phyloP scores from a whole-genome alignment of 768 basidiomycete genomes.

The Lyophyllum decastes region DNA sequence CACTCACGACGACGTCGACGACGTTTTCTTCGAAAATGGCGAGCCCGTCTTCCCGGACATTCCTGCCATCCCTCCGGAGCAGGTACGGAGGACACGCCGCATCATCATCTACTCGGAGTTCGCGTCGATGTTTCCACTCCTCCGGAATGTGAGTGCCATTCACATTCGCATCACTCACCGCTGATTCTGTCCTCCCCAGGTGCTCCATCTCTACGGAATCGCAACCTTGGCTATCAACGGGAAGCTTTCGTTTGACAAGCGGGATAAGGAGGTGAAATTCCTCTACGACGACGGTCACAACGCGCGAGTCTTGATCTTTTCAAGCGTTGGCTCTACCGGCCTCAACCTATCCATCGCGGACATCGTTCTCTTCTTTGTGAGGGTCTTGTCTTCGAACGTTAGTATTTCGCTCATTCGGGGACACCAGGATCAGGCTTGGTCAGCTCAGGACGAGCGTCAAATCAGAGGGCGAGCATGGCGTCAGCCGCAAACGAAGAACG shows the following conservation, averaged over 20 bases:
- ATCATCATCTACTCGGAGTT: slow-evolving; percentile 19
- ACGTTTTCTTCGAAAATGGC: slow-evolving; percentile 7
- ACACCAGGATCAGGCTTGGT: slow-evolving; percentile 18
- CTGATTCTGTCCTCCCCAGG: not conserved
- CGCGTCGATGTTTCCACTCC: slow-evolving; percentile 13
- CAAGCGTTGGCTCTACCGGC: slow-evolving; percentile 21
- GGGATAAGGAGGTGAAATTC: slow-evolving; percentile 9
- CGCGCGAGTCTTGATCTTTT: slow-evolving; percentile 20
- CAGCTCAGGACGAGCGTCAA: slow-evolving; percentile 18
- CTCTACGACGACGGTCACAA: slow-evolving; percentile 10
- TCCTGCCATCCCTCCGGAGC: not conserved
- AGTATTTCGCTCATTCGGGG: not conserved
- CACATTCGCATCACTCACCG: not conserved
- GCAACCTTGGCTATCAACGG: slow-evolving; percentile 17
- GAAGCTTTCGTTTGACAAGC: slow-evolving; percentile 4
- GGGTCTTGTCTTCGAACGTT: not conserved
- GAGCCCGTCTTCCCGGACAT: slow-evolving; percentile 1
- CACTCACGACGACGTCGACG: not conserved
- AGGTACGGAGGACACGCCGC: not conserved
- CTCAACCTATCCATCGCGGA: slow-evolving; percentile 23
- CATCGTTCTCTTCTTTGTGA: slow-evolving; percentile 24
- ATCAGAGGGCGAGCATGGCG: slow-evolving; percentile 11
- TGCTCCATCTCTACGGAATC: not conserved
- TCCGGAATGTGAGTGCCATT: slow-evolving; percentile 17
- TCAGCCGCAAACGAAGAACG: slow-evolving; percentile 13